A percentile compares a stretch with the other conserved stretches of the same genome.
phyloP scores from a whole-genome alignment of 176 grass and related monocot genomes.

The Aegilops bicornis region DNA sequence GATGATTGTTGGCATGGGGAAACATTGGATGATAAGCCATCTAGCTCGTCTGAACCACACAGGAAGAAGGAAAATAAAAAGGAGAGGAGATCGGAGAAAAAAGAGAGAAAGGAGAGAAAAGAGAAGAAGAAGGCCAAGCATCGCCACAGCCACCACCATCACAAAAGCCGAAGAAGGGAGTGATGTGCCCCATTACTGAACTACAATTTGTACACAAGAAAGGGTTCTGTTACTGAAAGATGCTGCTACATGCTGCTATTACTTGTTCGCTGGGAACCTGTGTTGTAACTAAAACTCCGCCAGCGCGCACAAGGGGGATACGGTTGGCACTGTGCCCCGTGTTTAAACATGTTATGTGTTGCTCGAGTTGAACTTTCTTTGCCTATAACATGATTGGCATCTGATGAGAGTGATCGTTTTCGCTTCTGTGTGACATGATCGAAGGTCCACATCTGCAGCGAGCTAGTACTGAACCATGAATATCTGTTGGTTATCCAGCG shows the following conservation, averaged over 20 bases:
- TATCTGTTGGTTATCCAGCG: no score
- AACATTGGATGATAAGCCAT: slow-evolving; percentile 7
- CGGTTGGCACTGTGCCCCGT: background rate
- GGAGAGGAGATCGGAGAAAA: slow-evolving; percentile 23
- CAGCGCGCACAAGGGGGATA: background rate
- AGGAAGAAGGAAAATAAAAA: slow-evolving; percentile 42
- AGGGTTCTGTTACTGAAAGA: background rate
- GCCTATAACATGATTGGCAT: no score
- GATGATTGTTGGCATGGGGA: slow-evolving; percentile 30
- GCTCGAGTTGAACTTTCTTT: no score
- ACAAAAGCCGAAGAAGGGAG: slow-evolving; percentile 55
- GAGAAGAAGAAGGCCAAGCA: slow-evolving; percentile 73
- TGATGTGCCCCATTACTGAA: slow-evolving; percentile 14
- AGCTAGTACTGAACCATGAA: no score
- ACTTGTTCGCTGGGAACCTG: slow-evolving; percentile 5
- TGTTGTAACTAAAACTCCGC: background rate
- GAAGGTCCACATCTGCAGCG: no score
- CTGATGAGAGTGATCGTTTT: no score
- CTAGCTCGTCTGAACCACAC: slow-evolving; percentile 22
- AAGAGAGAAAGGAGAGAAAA: slow-evolving; percentile 47
- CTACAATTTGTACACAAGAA: slow-evolving; percentile 31
- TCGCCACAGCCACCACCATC: slow-evolving; percentile 13
- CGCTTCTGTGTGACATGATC: no score
- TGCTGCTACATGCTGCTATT: background rate
- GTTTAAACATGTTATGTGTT: background rate